Base-by-base conservation (phyloP, 2,329 filamentous ascomycete species). In the Fusarium sp. region DNA sequence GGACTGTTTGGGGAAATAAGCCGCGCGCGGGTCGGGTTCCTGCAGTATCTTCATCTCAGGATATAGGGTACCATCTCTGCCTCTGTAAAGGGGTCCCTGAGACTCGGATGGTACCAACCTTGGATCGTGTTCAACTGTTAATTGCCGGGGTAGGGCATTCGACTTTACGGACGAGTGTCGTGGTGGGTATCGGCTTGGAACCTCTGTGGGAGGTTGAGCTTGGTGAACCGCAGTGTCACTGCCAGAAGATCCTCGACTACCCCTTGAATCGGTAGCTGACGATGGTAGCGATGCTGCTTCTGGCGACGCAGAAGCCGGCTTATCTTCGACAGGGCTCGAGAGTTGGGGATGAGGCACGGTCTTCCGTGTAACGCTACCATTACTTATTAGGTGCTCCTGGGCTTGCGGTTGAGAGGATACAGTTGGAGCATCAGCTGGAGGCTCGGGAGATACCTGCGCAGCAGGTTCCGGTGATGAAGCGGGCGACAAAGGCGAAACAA, bases 401-500 rank as follows among this genome's bases (percentile, higher is more conserved):
- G 49, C 59, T 46, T 55, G 67, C 17, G 63, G 50, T 20, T 68
- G 52, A 20, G 62, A 46, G n/a, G 56, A 42, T 54, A 53, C 56
- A 18, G 70, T 64, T 6, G 74, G 64, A 7, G 69, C 60, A 3
- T 73, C 69, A 35, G 73, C 71, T 18, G 77, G 77, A 18, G 83
- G 76, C 41, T 82, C 81, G 5, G 83, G 80, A 7, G 84, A 85
- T n/a, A 69, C 67, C 32, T 71, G 66, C 23, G 68, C 58, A 13
- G 72, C 76, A 14, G 82, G 79, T 42, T 83, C 82, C 4, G 83
- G 81, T 6, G 84, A 85, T 6, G 83, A 81, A 14, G 82, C 82
- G 10, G 84, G 85, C 11, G 85, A 86, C 5, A 82, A 76, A 7
- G 85, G 84, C 5, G 84, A 84, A 27, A 81, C 77, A 49, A 82